Evolutionary conservation across 257 asterid genomes (phyloP).

Genomic region (Solanum okadae): DNA sequence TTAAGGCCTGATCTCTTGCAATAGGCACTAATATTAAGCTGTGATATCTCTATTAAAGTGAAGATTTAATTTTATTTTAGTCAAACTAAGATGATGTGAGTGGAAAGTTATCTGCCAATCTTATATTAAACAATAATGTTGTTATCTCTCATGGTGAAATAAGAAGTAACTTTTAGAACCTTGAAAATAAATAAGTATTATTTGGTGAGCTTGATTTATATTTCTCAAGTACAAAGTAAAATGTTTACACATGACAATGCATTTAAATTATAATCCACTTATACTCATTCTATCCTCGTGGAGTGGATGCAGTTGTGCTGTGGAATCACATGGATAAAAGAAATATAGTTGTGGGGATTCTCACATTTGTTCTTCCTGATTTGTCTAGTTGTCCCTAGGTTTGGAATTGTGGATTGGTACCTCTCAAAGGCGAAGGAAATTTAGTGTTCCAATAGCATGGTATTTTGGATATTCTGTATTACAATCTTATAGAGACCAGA

Average conservation of each 20-base stretch:
- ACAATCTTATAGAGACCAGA: not conserved
- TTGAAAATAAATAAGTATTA: not conserved
- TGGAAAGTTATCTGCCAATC: not conserved
- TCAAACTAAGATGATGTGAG: not conserved
- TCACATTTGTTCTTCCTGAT: not conserved
- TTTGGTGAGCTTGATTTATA: not conserved
- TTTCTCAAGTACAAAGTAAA: not conserved
- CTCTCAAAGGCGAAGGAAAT: not conserved
- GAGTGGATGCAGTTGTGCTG: no score
- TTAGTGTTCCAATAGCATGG: not conserved
- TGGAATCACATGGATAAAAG: no score
- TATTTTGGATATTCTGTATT: not conserved
- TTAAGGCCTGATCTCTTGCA: not conserved
- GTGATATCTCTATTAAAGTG: no score
- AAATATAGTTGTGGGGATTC: no score
- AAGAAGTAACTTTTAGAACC: not conserved
- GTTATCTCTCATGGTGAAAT: not conserved
- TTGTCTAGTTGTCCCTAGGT: not conserved
- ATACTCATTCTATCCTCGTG: not conserved
- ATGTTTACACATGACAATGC: not conserved
- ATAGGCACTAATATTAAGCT: no score
- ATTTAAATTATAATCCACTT: not conserved
- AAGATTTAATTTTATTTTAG: no score
- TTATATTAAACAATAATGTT: not conserved
- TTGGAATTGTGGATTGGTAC: not conserved